phyloP scores from a whole-genome alignment of 257 asterid genomes.

The Fraxinus cuspidata region DNA sequence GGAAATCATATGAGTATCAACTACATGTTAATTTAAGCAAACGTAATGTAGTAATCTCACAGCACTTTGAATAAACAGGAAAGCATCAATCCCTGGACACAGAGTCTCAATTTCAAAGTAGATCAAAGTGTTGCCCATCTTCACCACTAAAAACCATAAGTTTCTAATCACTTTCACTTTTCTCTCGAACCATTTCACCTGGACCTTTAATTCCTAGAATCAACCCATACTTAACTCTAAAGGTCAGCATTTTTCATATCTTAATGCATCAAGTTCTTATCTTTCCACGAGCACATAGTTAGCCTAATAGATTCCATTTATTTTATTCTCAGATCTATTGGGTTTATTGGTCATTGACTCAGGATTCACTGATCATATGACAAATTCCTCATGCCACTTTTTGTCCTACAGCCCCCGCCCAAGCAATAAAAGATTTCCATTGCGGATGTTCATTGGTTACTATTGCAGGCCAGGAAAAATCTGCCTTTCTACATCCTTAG shows the following conservation, averaged over 20 bases:
- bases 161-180: background rate
- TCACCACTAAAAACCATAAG: background rate
- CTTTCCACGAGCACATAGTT: background rate
- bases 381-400: background rate
- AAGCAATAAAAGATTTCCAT: background rate
- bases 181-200: background rate
- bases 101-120: background rate
- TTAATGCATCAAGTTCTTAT: background rate
- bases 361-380: background rate
- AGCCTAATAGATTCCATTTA: background rate
- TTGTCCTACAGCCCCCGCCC: background rate
- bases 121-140: background rate
- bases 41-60: background rate
- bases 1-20: background rate
- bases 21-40: background rate
- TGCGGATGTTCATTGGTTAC: background rate
- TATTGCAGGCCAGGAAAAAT: background rate
- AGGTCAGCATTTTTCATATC: background rate
- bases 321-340: background rate
- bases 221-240: background rate
- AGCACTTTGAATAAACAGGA: background rate
- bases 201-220: background rate
- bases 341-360: background rate
- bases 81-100: background rate
- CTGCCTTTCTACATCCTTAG: background rate